Evolutionary conservation across 805 yeast species (phyloP).

Genomic region (Brettanomyces naardenensis): DNA sequence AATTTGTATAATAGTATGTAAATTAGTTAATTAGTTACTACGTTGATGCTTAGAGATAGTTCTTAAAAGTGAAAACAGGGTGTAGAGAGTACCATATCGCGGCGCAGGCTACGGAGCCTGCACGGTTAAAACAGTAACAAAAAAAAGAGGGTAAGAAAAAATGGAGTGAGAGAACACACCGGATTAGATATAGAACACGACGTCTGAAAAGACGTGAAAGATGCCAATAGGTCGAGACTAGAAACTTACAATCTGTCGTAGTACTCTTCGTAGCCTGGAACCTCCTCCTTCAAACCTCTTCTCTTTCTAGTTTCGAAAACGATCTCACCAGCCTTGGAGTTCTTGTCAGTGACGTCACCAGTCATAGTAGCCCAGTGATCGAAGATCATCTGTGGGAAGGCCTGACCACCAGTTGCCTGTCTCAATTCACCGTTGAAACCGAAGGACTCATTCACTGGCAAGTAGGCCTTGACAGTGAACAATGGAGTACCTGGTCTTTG

Average conservation of each 20-base stretch:
- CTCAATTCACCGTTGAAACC: conserved; percentile 99
- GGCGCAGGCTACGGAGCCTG: too few species aligned
- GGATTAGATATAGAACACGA: too few species aligned
- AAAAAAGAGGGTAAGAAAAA: too few species aligned
- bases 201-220: too few species aligned
- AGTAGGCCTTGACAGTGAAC: conserved; percentile 99
- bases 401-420: conserved; percentile 99
- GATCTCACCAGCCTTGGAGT: conserved; percentile 56
- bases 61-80: too few species aligned
- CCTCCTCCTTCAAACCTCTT: conserved; percentile 93
- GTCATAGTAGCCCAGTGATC: conserved; percentile 93
- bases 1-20: too few species aligned
- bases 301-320: conserved; percentile 73
- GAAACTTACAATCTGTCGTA: conserved; percentile 85
- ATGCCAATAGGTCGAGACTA: too few species aligned
- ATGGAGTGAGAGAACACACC: too few species aligned
- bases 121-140: too few species aligned
- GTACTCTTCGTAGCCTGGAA: conserved; percentile 99
- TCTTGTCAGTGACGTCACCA: conserved; percentile 90
- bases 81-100: too few species aligned
- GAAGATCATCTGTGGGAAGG: conserved; percentile 99
- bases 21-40: too few species aligned
- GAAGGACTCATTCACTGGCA: conserved; percentile 99
- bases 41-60: too few species aligned
- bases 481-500: conserved; percentile 99